Evolutionary conservation across 140 eudicot genomes (phyloP).

Genomic region (Oenanthe javanica): DNA sequence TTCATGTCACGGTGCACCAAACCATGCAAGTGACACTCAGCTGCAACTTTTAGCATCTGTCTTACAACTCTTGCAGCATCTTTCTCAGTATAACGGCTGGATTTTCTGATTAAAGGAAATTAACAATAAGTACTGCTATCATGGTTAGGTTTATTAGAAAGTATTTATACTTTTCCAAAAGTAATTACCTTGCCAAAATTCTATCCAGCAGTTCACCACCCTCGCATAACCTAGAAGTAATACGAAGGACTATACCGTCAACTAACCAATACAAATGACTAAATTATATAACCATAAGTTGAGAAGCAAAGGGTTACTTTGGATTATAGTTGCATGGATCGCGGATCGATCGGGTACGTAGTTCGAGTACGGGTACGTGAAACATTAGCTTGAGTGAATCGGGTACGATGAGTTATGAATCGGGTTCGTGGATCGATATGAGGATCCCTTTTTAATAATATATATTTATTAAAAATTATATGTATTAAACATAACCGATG

Average conservation of each 20-base stretch:
- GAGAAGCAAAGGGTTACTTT: neutral
- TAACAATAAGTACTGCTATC: neutral
- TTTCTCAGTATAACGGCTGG: slow-evolving; percentile 80
- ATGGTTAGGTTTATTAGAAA: neutral
- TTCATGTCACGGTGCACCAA: slow-evolving; percentile 96
- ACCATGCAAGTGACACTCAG: slow-evolving; percentile 91
- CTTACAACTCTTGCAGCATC: slow-evolving; percentile 84
- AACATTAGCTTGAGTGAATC: neutral
- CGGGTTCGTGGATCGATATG: too few relatives aligned
- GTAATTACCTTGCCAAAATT: slow-evolving; percentile 73
- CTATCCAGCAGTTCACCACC: slow-evolving; percentile 98
- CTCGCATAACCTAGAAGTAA: slow-evolving; percentile 66
- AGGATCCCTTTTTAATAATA: too few relatives aligned
- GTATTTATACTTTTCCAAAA: neutral
- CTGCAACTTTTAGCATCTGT: slow-evolving; percentile 97
- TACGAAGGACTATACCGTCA: neutral
- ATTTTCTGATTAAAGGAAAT: slow-evolving; percentile 49
- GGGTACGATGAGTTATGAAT: neutral
- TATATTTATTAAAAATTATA: too few relatives aligned
- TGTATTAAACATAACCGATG: too few relatives aligned
- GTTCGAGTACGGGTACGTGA: too few relatives aligned
- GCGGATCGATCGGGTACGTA: too few relatives aligned
- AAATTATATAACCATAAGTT: neutral
- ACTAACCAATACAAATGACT: neutral
- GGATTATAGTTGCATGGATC: neutral